Evolutionary conservation across 139 green algal genomes (phyloP).

Genomic region (Tetratostichococcus sp.): DNA sequence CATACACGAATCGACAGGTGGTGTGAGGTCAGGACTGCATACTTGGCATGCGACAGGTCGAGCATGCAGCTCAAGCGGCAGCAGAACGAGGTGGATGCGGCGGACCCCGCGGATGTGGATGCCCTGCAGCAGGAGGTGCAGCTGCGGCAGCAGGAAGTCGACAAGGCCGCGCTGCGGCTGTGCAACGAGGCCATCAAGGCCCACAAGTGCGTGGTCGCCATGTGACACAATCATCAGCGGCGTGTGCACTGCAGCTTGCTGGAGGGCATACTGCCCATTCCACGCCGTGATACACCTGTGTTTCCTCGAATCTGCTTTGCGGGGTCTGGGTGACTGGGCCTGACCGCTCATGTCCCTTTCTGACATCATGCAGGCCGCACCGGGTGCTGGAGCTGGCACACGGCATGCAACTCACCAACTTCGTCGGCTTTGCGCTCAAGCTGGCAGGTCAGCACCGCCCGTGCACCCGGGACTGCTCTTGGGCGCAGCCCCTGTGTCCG

Average conservation of each 20-base stretch:
- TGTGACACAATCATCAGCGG: too few species aligned
- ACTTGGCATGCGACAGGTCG: conserved; percentile 4
- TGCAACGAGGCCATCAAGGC: conserved; percentile 32
- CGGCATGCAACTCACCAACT: conserved; percentile 32
- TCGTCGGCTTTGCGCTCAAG: conserved; percentile 48
- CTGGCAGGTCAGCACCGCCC: conserved; percentile 40
- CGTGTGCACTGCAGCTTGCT: too few species aligned
- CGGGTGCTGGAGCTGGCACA: conserved; percentile 50
- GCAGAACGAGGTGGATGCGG: conserved; percentile 3
- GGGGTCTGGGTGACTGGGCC: too few species aligned
- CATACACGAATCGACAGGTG: too few species aligned
- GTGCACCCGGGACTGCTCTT: too few species aligned
- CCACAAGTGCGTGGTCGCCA: not conserved
- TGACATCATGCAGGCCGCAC: conserved; percentile 2
- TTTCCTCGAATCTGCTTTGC: too few species aligned
- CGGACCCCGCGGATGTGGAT: not conserved
- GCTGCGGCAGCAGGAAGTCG: conserved; percentile 25
- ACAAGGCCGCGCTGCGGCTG: conserved; percentile 35
- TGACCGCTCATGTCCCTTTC: not conserved
- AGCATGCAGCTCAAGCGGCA: conserved; percentile 7
- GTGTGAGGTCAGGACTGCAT: too few species aligned
- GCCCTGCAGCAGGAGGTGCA: conserved; percentile 7
- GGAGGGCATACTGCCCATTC: too few species aligned
- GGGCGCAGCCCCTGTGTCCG: too few species aligned
- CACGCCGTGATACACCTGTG: too few species aligned